Evolutionary conservation across 2,329 filamentous ascomycete genomes (phyloP).

Genomic region (Bipolaris oryzae): DNA sequence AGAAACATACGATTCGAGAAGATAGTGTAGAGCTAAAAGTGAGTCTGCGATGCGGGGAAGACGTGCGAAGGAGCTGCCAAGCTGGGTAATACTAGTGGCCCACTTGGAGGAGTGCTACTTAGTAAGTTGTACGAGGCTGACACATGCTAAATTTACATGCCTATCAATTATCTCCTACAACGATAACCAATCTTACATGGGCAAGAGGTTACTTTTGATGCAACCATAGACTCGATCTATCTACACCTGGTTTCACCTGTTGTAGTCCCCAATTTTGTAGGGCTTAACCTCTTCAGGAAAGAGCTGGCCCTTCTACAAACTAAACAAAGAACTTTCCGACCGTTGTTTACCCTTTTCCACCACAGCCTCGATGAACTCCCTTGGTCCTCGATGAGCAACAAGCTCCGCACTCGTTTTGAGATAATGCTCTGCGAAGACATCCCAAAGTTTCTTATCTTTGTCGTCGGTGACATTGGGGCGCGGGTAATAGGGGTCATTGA

Average conservation of each 20-base stretch:
- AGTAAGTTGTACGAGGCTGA: background rate
- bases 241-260: background rate
- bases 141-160: background rate
- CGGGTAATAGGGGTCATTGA: constrained; percentile 15
- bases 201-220: background rate
- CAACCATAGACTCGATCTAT: background rate
- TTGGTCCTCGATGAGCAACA: background rate
- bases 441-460: background rate
- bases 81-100: no score
- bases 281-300: no score
- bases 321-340: background rate
- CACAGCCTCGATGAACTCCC: background rate
- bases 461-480: constrained; percentile 1
- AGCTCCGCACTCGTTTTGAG: background rate
- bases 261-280: background rate
- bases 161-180: background rate
- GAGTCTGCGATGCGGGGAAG: background rate
- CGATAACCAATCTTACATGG: background rate
- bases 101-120: no score
- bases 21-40: no score
- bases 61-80: background rate
- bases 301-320: no score
- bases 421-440: background rate
- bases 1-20: background rate
- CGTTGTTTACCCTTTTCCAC: background rate